Conservation (phyloP, 2,329 filamentous ascomycete genomes). For the Neonectria neomacrospora region DNA sequence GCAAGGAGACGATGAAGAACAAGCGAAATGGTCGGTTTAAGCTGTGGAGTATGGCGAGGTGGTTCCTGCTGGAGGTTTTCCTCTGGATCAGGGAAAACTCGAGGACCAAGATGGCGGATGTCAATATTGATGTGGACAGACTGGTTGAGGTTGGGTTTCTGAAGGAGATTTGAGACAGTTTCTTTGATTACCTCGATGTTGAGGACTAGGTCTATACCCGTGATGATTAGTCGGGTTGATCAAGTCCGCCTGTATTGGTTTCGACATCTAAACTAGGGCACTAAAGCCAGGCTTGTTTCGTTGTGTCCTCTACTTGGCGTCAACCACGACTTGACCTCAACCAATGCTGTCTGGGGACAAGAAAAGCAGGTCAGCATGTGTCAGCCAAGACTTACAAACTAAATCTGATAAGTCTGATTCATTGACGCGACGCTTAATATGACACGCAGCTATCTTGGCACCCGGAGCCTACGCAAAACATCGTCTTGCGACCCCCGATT, state of each 20-base stretch:
- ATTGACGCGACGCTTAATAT: neutral
- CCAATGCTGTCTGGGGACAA: neutral
- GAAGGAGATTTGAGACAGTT: conserved; percentile 64
- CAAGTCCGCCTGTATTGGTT: neutral
- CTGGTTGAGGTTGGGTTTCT: conserved; percentile 75
- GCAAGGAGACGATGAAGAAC: conserved; percentile 66
- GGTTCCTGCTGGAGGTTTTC: conserved; percentile 62
- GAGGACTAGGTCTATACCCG: neutral
- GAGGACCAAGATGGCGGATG: conserved; percentile 70
- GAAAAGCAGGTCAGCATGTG: neutral
- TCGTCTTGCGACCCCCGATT: neutral
- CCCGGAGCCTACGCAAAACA: neutral
- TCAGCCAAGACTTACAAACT: neutral
- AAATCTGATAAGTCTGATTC: neutral
- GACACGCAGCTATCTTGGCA: neutral
- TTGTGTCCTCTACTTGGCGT: neutral
- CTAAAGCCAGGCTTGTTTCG: too few species aligned
- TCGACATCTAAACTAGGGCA: too few species aligned
- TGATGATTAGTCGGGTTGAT: neutral
- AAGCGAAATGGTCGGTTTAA: conserved; percentile 54
- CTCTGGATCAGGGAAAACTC: conserved; percentile 73
- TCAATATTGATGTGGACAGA: conserved; percentile 59
- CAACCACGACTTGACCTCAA: neutral
- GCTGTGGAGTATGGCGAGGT: conserved; percentile 49
- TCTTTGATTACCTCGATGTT: neutral